A percentile compares a stretch with the other conserved stretches of the same genome.
Evolutionary conservation across 1,284 basidiomycete genomes (phyloP).

Genomic region (Rhodotorula sp.): DNA sequence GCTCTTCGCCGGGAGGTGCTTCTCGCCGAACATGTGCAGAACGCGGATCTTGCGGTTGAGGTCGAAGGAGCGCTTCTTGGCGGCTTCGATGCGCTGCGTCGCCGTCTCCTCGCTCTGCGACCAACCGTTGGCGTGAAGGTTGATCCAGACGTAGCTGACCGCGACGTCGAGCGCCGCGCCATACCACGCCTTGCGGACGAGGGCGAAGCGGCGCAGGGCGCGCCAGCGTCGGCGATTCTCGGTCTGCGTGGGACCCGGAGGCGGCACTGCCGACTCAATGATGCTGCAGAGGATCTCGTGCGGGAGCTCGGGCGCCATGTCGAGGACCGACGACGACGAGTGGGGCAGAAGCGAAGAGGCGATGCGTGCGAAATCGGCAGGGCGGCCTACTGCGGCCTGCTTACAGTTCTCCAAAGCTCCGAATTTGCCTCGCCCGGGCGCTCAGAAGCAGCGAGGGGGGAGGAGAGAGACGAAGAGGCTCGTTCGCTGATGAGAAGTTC

Average conservation of each 20-base stretch:
- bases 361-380: no score
- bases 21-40: conserved; percentile 6
- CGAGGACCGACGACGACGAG: background rate
- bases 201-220: conserved; percentile 3
- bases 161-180: conserved; percentile 11
- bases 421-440: no score
- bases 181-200: conserved; percentile 3
- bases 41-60: background rate
- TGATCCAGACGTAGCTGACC: conserved; percentile 1
- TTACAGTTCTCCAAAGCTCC: no score
- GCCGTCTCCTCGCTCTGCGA: conserved; percentile 3
- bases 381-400: no score
- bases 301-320: background rate
- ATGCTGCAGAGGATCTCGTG: conserved; percentile 4
- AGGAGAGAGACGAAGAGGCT: no score
- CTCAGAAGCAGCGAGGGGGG: no score
- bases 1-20: background rate
- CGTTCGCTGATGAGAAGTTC: no score
- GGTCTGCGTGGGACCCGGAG: background rate
- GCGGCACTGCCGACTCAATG: background rate
- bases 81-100: background rate
- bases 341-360: no score
- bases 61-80: background rate
- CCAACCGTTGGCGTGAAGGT: background rate
- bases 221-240: conserved; percentile 3